Percentiles rank a stretch among this genome's conserved stretches.
These are phyloP conservation scores for Vitis hybrid DNA, from an alignment of 177 flowering plant species.

Conservation along the genomic window DNA sequence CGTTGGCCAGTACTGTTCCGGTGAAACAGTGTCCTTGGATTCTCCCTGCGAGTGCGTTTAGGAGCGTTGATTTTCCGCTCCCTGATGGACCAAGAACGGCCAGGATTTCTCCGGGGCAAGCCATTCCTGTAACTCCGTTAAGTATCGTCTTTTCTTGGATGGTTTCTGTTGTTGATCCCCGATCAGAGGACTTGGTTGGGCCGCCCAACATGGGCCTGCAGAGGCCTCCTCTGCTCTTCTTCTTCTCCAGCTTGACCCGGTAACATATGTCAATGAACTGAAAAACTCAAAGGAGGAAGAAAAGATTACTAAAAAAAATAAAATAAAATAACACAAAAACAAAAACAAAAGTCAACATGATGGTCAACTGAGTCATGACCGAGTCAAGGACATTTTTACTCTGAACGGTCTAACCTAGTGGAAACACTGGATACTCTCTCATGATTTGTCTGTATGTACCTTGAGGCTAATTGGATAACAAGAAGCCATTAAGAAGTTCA, in stretches of 20 bases:
- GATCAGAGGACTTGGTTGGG: neutral
- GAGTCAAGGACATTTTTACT: no score
- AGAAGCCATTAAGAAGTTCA: constrained; percentile 31
- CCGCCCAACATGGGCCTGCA: constrained; percentile 9
- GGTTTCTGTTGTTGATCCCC: constrained; percentile 12
- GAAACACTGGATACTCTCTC: no score
- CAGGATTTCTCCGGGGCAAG: constrained; percentile 68
- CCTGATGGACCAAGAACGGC: constrained; percentile 90
- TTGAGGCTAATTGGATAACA: constrained; percentile 60
- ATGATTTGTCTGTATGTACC: constrained; percentile 30
- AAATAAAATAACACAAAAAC: neutral
- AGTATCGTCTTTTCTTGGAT: constrained; percentile 45
- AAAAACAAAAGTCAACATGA: neutral
- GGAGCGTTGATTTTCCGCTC: constrained; percentile 84
- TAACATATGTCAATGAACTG: constrained; percentile 74
- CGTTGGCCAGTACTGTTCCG: constrained; percentile 61
- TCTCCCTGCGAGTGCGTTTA: constrained; percentile 67
- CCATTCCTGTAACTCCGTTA: constrained; percentile 65
- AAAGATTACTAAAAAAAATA: no score
- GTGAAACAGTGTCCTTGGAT: constrained; percentile 41
- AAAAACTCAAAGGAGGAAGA: neutral
- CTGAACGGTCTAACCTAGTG: no score
- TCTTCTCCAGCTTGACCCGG: constrained; percentile 40
- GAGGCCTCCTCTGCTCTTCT: constrained; percentile 3
- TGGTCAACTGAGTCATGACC: no score